Evolutionary conservation across 2,329 filamentous ascomycete species (phyloP).

Genomic region (Botryotinia convoluta): DNA sequence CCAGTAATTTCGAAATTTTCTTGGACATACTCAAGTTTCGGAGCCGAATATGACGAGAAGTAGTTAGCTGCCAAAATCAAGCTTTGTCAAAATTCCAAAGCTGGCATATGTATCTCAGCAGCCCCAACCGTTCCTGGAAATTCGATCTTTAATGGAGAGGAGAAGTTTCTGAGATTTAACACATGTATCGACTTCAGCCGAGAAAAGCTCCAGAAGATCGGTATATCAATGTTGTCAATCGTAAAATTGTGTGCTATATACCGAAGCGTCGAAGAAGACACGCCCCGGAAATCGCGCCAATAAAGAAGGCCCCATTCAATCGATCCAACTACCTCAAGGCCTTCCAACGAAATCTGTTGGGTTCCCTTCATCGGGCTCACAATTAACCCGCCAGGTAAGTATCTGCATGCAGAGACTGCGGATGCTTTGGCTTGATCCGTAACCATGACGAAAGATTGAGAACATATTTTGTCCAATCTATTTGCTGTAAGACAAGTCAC

Average conservation of each 20-base stretch:
- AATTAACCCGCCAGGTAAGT: too few species aligned
- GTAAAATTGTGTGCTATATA: background rate
- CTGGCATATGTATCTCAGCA: background rate
- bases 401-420: background rate
- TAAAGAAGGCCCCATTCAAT: background rate
- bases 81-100: background rate
- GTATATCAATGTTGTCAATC: background rate
- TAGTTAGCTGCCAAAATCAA: background rate
- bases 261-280: background rate
- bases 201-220: background rate
- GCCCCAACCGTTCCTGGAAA: background rate
- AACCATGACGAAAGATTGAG: fast-evolving
- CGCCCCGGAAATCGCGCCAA: too few species aligned
- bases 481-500: background rate
- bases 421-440: background rate
- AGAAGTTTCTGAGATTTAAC: background rate
- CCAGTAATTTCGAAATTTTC: background rate
- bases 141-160: background rate
- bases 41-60: background rate
- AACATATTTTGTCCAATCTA: background rate
- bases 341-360: background rate
- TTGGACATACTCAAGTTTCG: background rate
- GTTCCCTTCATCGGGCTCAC: too few species aligned
- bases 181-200: fast-evolving
- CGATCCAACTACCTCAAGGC: background rate